Conservation (phyloP, 208 protist genomes). For the Leishmania aethiopica region DNA sequence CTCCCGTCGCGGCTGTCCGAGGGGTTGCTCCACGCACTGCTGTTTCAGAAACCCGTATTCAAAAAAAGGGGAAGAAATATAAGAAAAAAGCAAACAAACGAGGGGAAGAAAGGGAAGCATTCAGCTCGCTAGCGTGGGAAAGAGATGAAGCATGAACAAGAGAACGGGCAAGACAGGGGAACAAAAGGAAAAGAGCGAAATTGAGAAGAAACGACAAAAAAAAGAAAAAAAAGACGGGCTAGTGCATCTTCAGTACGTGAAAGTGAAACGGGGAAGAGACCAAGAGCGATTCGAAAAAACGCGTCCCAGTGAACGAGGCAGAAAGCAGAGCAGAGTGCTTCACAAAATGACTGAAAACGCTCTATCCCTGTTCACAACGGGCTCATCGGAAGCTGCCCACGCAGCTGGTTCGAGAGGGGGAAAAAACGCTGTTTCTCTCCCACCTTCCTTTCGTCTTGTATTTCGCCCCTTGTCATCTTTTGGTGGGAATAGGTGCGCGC, state of each 20-base stretch:
- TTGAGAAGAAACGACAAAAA: not conserved
- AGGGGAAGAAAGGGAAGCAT: not conserved
- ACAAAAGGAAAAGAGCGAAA: slow-evolving; percentile 13
- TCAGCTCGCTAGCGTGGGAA: slow-evolving; percentile 3
- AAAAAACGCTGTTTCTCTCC: not conserved
- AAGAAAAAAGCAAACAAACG: not conserved
- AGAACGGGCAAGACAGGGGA: slow-evolving; percentile 4
- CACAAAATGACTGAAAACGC: not conserved
- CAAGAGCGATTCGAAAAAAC: not conserved
- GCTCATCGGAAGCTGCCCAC: not conserved
- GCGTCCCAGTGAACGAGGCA: not conserved
- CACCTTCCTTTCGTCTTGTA: not conserved
- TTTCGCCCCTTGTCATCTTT: not conserved
- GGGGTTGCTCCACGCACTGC: not conserved
- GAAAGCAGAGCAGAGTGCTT: not conserved
- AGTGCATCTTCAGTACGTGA: not conserved
- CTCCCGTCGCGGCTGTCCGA: not conserved
- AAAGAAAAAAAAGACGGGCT: slow-evolving; percentile 2
- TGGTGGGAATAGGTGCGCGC: not conserved
- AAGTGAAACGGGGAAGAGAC: not conserved
- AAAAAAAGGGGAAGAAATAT: not conserved
- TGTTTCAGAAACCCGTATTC: not conserved
- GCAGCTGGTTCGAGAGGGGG: not conserved
- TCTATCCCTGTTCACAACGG: not conserved
- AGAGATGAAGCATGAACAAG: slow-evolving; percentile 1